A percentile compares a stretch with the other conserved stretches of the same genome.
phyloP scores from a whole-genome alignment of 208 protist genomes.

The Spironucleus salmonicida region DNA sequence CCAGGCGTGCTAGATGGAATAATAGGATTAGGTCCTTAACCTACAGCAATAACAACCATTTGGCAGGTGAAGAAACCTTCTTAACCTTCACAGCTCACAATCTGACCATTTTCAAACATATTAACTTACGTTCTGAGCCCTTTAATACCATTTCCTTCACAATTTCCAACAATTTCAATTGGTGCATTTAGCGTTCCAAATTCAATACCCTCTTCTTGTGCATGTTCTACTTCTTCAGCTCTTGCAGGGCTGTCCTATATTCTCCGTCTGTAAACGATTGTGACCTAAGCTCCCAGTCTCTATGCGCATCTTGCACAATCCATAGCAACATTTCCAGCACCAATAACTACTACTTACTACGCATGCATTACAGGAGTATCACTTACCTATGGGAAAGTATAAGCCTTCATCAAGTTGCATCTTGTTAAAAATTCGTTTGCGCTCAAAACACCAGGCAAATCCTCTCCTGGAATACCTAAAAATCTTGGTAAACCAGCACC shows the following conservation, averaged over 20 bases:
- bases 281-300: slow-evolving; percentile 17
- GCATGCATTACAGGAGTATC: background rate
- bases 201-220: slow-evolving; percentile 19
- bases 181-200: background rate
- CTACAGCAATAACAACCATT: slow-evolving; percentile 23
- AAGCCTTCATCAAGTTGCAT: slow-evolving; percentile 11
- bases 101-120: background rate
- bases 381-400: background rate
- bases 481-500: slow-evolving; percentile 19
- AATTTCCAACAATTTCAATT: slow-evolving; percentile 19
- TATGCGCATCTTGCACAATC: slow-evolving; percentile 21
- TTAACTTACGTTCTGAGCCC: background rate
- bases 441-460: slow-evolving; percentile 20
- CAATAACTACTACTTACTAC: slow-evolving; percentile 21
- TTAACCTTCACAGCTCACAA: background rate
- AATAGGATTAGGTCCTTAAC: slow-evolving; percentile 20
- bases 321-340: slow-evolving; percentile 28
- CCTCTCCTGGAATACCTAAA: slow-evolving; percentile 24
- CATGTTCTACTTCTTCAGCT: slow-evolving; percentile 19
- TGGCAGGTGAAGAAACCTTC: background rate
- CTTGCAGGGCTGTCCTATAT: slow-evolving; percentile 3
- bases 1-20: background rate
- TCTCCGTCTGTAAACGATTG: slow-evolving; percentile 17
- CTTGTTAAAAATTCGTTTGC: slow-evolving; percentile 25
- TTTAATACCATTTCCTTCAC: slow-evolving; percentile 17